Evolutionary conservation across 305 asterid genomes (phyloP), one percentile per base, ranked within the genome.

Genomic region (Rubia occidens): DNA sequence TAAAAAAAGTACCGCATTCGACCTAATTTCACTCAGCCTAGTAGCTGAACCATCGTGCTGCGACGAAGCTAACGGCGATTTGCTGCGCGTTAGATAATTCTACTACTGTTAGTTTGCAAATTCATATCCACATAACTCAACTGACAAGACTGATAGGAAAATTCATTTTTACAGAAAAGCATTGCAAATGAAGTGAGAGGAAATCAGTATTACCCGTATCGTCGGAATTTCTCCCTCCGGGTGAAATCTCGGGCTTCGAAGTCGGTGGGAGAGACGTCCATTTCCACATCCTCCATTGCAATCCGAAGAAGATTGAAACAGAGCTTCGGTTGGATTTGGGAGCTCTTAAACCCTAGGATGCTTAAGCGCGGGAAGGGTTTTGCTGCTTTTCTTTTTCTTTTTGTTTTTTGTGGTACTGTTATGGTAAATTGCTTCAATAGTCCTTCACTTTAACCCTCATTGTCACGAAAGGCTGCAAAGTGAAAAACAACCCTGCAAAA

Each of bases 161-260:
- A 24, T 58, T 26, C 3, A 8, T 2, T 55, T 51, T 2, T 8
- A 21, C 29, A 58, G 32, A n/a, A 9, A 45, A 59, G 11, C 53
- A 26, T 26, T 3, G 40, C 4, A 59, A 14, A n/a, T 4, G 5
- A 49, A 18, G n/a, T 14, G 26, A 10, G 37, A 11, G 37, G 66
- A 3, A n/a, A 3, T 29, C 32, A 29, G 32, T 29, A 56, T 17
- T 77, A 93, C 97, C 99, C 90, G 84, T 87, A 94, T 78, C 99
- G 90, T 66, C 99, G 96, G 75, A 82, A 94, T 9, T 89, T 89
- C 86, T 91, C 96, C 69, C 99, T 80, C 56, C 78, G 82, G 75
- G 84, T 84, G 72, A 87, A 80, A 83, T 90, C 85, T 71, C 87
- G 84, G 1, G 99, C 97, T 80, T 91, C 87, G 54, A 79, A 81